These are phyloP conservation scores for Leccinellum albellum DNA, from an alignment of 768 basidiomycete species.

Conservation along the genomic window DNA sequence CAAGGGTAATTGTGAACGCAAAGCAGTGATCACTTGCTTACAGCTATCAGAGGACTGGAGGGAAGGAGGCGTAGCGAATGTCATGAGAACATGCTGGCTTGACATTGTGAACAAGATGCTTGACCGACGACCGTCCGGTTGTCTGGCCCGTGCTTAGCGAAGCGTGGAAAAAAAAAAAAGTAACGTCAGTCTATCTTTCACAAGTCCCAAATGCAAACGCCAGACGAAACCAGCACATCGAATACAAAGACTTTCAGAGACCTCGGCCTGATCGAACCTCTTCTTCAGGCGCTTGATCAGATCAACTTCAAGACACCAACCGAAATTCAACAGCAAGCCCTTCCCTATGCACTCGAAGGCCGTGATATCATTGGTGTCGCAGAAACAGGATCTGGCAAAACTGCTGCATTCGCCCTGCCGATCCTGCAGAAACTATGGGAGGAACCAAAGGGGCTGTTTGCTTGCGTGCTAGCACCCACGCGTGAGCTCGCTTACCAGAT, in stretches of 20 bases:
- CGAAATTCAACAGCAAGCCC: conserved; percentile 79
- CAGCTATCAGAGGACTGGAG: conserved; percentile 71
- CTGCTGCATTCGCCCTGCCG: conserved; percentile 93
- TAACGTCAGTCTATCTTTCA: not conserved
- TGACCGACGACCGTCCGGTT: too few species aligned
- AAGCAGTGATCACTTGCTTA: conserved; percentile 61
- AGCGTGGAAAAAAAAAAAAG: conserved; percentile 17
- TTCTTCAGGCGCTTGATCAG: conserved; percentile 80
- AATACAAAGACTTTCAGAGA: conserved; percentile 61
- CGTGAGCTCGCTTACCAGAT: conserved; percentile 98
- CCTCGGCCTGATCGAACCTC: conserved; percentile 84
- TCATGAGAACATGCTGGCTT: conserved; percentile 56
- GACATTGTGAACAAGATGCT: conserved; percentile 26
- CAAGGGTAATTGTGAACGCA: conserved; percentile 75
- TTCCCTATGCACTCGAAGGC: conserved; percentile 87
- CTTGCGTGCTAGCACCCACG: conserved; percentile 93
- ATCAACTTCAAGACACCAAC: conserved; percentile 85
- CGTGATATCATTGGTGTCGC: conserved; percentile 99
- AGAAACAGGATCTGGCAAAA: conserved; percentile 96
- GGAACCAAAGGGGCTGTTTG: conserved; percentile 89
- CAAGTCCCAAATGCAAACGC: conserved; percentile 48
- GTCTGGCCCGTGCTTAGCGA: not conserved
- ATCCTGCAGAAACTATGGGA: conserved; percentile 97
- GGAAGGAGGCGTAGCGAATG: conserved; percentile 60
- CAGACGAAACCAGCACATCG: conserved; percentile 58